Evolutionary conservation across 768 basidiomycete species (phyloP).

Genomic region (Suillus hirtellus): DNA sequence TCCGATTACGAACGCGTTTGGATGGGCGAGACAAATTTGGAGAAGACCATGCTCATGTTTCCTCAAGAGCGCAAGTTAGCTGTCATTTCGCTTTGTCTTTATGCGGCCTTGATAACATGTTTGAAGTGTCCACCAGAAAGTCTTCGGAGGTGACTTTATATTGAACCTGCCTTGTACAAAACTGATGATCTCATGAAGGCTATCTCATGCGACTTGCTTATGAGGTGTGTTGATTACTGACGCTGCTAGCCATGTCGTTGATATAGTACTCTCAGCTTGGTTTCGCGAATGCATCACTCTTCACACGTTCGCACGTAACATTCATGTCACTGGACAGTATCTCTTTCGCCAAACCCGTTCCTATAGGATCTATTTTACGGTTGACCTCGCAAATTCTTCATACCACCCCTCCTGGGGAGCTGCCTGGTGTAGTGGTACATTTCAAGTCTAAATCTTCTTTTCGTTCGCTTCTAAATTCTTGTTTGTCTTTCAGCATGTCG

Average conservation of each 20-base stretch:
- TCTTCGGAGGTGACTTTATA: constrained; percentile 68
- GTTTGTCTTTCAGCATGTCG: constrained; percentile 53
- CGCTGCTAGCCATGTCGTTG: background rate
- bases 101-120: constrained; percentile 3
- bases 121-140: constrained; percentile 72
- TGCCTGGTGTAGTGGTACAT: constrained; percentile 60
- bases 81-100: background rate
- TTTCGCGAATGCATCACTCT: constrained; percentile 68
- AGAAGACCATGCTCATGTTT: constrained; percentile 77
- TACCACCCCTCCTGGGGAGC: constrained; percentile 34
- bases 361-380: constrained; percentile 80
- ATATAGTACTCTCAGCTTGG: constrained; percentile 51
- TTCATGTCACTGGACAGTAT: constrained; percentile 83
- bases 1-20: constrained; percentile 51
- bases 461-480: background rate
- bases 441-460: background rate
- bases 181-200: constrained; percentile 26
- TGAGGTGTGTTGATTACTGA: constrained; percentile 44
- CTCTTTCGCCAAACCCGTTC: constrained; percentile 76
- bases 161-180: background rate
- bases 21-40: constrained; percentile 74
- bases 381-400: constrained; percentile 71
- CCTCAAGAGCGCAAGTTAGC: constrained; percentile 82
- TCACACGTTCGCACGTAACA: constrained; percentile 62
- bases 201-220: constrained; percentile 69